phyloP scores from a whole-genome alignment of 2,329 filamentous ascomycete species.

The Fusarium illudens region DNA sequence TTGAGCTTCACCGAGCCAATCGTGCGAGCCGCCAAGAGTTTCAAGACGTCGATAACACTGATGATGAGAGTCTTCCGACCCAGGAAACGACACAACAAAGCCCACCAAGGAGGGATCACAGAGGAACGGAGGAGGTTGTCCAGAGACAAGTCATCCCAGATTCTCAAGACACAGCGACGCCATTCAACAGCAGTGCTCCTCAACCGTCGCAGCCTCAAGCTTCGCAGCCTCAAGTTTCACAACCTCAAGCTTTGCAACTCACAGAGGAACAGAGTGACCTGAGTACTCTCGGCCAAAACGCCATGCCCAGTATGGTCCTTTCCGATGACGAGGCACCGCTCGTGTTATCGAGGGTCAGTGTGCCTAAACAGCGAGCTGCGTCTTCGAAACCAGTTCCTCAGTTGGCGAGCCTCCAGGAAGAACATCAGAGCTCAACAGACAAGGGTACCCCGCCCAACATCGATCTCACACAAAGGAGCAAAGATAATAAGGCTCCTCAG shows the following conservation, averaged over 20 bases:
- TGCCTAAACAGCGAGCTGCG: neutral
- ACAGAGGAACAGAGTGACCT: neutral
- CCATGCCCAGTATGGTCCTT: constrained; percentile 36
- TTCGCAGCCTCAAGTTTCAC: no score
- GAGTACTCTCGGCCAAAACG: neutral
- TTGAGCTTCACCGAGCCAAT: constrained; percentile 22
- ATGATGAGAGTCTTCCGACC: neutral
- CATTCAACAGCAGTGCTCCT: constrained; percentile 36
- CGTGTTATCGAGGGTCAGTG: constrained; percentile 25
- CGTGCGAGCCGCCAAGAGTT: constrained; percentile 12
- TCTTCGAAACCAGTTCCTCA: neutral
- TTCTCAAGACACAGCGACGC: constrained; percentile 41
- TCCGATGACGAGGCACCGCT: constrained; percentile 51
- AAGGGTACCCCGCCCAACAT: neutral
- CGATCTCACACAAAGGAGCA: neutral
- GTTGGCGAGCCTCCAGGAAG: neutral
- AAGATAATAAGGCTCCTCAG: neutral
- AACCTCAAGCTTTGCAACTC: constrained; percentile 7
- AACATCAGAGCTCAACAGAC: neutral
- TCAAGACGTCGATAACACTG: constrained; percentile 12
- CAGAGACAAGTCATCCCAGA: constrained; percentile 37
- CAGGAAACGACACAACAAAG: neutral
- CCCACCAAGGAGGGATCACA: neutral
- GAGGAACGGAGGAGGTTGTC: neutral
- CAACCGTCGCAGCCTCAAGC: neutral